Conservation (phyloP, 257 asterid species). For the Eucommia ulmoides region DNA sequence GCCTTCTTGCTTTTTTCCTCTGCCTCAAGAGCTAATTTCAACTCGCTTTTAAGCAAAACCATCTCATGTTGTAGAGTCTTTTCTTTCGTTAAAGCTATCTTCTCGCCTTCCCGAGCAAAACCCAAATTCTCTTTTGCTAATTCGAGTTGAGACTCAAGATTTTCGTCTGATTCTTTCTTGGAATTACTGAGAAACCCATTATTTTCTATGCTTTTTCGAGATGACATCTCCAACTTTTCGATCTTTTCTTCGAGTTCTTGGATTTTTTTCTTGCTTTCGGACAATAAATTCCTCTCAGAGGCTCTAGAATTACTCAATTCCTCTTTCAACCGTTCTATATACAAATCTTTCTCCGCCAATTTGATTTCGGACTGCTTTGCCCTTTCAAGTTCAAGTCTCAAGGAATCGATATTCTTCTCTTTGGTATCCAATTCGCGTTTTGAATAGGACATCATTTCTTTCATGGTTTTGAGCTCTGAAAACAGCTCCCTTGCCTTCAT, state of each 20-base stretch:
- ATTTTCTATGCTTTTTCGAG: constrained; percentile 3
- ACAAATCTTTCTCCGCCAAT: constrained; percentile 25
- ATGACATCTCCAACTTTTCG: constrained; percentile 14
- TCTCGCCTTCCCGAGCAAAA: constrained; percentile 19
- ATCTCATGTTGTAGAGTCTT: constrained; percentile 20
- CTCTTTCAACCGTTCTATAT: constrained; percentile 21
- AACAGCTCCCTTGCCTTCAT: constrained; percentile 13
- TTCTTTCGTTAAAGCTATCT: constrained; percentile 14
- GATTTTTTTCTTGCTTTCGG: constrained; percentile 21
- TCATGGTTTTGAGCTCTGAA: constrained; percentile 32
- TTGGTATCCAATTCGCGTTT: constrained; percentile 30
- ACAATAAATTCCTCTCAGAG: constrained; percentile 8
- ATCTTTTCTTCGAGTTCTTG: constrained; percentile 46
- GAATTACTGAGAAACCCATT: not conserved
- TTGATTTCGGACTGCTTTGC: constrained; percentile 19
- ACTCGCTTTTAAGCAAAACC: constrained; percentile 28
- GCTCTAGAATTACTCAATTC: constrained; percentile 28
- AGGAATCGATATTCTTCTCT: constrained; percentile 26
- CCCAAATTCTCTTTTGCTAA: constrained; percentile 17
- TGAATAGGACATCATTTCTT: constrained; percentile 17
- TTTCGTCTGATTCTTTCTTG: constrained; percentile 13
- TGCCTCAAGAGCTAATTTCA: constrained; percentile 38
- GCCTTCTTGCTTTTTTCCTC: constrained; percentile 71
- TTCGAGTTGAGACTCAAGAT: constrained; percentile 19
- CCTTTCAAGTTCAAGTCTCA: constrained; percentile 31